Conservation (phyloP, 805 yeast genomes). For the Yueomyces sp. region DNA sequence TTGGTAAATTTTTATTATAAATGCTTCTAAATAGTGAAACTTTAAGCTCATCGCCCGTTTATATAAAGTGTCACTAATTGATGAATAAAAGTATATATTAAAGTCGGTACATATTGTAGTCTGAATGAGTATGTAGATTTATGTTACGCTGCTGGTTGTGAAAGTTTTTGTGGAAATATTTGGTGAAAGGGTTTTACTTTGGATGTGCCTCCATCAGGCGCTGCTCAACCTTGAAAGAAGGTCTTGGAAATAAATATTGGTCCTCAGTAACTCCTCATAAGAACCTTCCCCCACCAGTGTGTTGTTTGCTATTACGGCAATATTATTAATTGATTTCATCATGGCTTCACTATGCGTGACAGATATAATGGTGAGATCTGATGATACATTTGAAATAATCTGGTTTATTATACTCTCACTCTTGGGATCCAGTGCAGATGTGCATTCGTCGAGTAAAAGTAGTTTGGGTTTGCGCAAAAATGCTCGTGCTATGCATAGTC, state of each 20-base stretch:
- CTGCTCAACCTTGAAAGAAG: neutral
- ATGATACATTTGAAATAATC: slow-evolving; percentile 28
- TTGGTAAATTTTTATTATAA: too few species aligned
- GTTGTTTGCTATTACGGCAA: slow-evolving; percentile 39
- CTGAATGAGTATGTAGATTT: too few species aligned
- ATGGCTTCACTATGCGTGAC: slow-evolving; percentile 66
- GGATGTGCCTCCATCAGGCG: too few species aligned
- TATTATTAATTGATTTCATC: slow-evolving; percentile 42
- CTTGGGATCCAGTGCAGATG: slow-evolving; percentile 69
- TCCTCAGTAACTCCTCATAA: slow-evolving; percentile 16
- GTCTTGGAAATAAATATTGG: neutral
- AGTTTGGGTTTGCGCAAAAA: slow-evolving; percentile 54
- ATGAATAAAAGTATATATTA: too few species aligned
- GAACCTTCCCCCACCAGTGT: slow-evolving; percentile 32
- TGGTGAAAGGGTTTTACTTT: too few species aligned
- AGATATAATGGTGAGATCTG: slow-evolving; percentile 39
- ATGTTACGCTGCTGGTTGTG: too few species aligned
- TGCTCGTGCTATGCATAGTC: slow-evolving; percentile 77
- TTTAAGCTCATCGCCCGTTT: too few species aligned
- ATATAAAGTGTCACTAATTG: too few species aligned
- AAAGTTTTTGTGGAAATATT: too few species aligned
- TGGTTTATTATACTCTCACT: slow-evolving; percentile 39
- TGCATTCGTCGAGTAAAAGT: slow-evolving; percentile 70
- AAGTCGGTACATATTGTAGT: too few species aligned
- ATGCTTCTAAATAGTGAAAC: too few species aligned